These are phyloP conservation scores for Venturiaceae sp. DNA, from an alignment of 2,329 filamentous ascomycete genomes.

Conservation along the genomic window DNA sequence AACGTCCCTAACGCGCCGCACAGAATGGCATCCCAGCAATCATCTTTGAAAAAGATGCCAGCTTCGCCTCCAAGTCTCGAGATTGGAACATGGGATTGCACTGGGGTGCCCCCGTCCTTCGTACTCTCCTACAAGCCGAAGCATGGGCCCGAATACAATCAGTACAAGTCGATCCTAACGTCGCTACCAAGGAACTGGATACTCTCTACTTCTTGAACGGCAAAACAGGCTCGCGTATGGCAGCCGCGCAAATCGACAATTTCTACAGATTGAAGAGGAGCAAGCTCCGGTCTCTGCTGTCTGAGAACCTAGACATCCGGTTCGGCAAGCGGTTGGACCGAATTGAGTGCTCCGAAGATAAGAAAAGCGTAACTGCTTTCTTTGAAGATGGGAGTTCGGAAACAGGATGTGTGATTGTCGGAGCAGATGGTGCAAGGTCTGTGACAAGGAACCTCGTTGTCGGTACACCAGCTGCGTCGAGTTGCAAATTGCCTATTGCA, in stretches of 20 bases:
- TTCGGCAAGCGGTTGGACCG: not conserved
- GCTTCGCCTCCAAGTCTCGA: conserved; percentile 32
- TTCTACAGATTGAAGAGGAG: conserved; percentile 26
- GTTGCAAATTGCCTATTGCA: conserved; percentile 31
- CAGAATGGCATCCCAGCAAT: conserved; percentile 30
- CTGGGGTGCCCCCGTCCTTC: conserved; percentile 47
- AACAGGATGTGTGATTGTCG: conserved; percentile 23
- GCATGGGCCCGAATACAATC: conserved; percentile 43
- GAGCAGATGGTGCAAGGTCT: conserved; percentile 22
- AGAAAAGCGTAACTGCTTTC: conserved; percentile 16
- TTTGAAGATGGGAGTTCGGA: conserved; percentile 22
- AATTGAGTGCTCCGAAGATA: not conserved
- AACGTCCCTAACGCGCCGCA: no score
- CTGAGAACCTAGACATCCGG: conserved; percentile 18
- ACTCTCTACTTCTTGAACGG: conserved; percentile 22
- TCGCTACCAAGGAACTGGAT: conserved; percentile 23
- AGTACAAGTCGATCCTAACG: conserved; percentile 42
- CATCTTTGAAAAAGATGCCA: conserved; percentile 47
- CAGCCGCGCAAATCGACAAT: conserved; percentile 17
- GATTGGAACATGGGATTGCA: conserved; percentile 58
- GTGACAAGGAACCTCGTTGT: conserved; percentile 17
- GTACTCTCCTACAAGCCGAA: conserved; percentile 39
- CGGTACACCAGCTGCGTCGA: conserved; percentile 16
- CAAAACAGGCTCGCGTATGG: conserved; percentile 23
- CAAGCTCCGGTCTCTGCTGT: conserved; percentile 22